A percentile compares a stretch with the other conserved stretches of the same genome.
These are phyloP conservation scores for Dioscorea dumetorum DNA, from an alignment of 106 monocot species.

Conservation along the genomic window DNA sequence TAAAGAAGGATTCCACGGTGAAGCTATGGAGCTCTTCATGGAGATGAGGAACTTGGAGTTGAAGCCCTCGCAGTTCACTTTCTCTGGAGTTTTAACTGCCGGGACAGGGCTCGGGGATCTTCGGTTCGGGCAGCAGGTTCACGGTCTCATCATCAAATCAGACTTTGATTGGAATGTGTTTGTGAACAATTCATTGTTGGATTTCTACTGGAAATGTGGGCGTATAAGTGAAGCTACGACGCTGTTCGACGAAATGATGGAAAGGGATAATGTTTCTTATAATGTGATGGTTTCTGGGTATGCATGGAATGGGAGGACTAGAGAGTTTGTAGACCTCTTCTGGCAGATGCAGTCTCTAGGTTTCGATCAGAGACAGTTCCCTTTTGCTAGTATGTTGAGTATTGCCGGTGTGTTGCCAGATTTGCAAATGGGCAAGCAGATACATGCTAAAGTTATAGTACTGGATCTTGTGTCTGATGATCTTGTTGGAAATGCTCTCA, in stretches of 20 bases:
- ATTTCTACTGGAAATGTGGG: constrained; percentile 73
- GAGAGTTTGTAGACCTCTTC: constrained; percentile 42
- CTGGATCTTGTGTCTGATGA: constrained; percentile 23
- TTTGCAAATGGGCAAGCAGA: constrained; percentile 49
- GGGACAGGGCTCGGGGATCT: constrained; percentile 50
- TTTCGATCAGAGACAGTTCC: constrained; percentile 43
- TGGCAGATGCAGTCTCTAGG: constrained; percentile 35
- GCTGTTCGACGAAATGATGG: constrained; percentile 56
- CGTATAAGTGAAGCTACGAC: constrained; percentile 29
- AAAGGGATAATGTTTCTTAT: constrained; percentile 69
- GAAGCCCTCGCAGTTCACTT: constrained; percentile 69
- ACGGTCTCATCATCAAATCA: constrained; percentile 40
- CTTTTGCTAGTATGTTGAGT: constrained; percentile 54
- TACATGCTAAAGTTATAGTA: constrained; percentile 55
- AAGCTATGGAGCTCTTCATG: constrained; percentile 40
- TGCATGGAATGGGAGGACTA: constrained; percentile 28
- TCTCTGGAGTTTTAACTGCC: constrained; percentile 49
- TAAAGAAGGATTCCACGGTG: constrained; percentile 37
- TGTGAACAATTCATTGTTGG: constrained; percentile 65
- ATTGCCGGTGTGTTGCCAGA: constrained; percentile 30
- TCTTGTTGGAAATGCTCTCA: constrained; percentile 55
- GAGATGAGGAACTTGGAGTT: constrained; percentile 42
- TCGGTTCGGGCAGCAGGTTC: constrained; percentile 56
- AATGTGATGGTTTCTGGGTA: constrained; percentile 78
- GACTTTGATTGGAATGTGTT: constrained; percentile 79